These are phyloP conservation scores for Gaeumannomyces tritici DNA, from an alignment of 2,329 filamentous ascomycete genomes.

Conservation along the genomic window DNA sequence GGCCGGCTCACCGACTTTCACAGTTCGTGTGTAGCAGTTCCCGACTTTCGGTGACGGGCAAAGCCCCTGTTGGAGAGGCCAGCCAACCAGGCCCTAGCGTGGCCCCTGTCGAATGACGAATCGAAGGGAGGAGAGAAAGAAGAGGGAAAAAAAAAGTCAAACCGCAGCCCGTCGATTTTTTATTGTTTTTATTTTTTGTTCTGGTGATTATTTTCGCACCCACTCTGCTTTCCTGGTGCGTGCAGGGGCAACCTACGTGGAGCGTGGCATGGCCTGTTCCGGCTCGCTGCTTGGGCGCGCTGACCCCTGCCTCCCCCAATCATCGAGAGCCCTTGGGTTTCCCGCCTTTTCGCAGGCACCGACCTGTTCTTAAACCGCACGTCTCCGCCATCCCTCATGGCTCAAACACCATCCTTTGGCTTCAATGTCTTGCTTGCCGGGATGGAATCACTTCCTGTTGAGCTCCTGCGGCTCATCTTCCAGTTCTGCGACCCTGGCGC, in stretches of 20 bases:
- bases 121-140: background rate
- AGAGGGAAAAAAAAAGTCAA: background rate
- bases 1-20: constrained; percentile 2
- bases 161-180: background rate
- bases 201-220: background rate
- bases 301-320: constrained; percentile 3
- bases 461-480: constrained; percentile 29
- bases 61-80: background rate
- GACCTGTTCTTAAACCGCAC: constrained; percentile 5
- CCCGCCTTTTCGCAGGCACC: constrained; percentile 5
- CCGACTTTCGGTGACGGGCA: constrained; percentile 3
- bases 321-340: background rate
- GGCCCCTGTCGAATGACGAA: background rate
- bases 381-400: constrained; percentile 4
- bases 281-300: background rate
- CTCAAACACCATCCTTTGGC: constrained; percentile 3
- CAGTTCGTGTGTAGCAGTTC: background rate
- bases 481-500: constrained; percentile 26
- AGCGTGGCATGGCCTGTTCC: background rate
- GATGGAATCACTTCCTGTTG: constrained; percentile 18
- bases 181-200: background rate
- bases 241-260: background rate
- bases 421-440: constrained; percentile 8
- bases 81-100: background rate
- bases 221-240: background rate